These are phyloP conservation scores for Penicillium ucsense DNA, from an alignment of 495 filamentous ascomycete genomes.

Conservation along the genomic window DNA sequence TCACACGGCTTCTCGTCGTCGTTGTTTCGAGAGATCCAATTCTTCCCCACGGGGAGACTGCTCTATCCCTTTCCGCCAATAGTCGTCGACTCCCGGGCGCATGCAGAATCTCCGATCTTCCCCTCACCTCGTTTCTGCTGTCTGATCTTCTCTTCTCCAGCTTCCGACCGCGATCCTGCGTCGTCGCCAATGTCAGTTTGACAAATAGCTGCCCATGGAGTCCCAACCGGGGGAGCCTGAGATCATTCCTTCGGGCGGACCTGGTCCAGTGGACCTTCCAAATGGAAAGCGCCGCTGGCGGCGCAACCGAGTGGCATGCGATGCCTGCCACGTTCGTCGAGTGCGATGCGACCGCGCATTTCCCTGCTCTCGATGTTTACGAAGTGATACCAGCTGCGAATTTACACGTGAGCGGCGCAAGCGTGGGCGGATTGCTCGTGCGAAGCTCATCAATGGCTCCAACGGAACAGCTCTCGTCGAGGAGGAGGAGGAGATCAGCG, in stretches of 20 bases:
- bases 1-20: no score
- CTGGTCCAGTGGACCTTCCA: constrained; percentile 19
- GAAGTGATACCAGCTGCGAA: constrained; percentile 34
- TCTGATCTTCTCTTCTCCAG: not conserved
- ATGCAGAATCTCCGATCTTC: no score
- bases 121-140: no score
- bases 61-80: no score
- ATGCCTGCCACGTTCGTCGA: constrained; percentile 36
- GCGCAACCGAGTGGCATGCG: constrained; percentile 38
- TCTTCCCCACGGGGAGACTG: no score
- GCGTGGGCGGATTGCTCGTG: constrained; percentile 35
- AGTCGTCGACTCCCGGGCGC: no score
- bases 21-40: no score
- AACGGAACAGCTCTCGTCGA: no score
- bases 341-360: constrained; percentile 42
- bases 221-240: constrained; percentile 23
- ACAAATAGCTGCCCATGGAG: constrained; percentile 18
- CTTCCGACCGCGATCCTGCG: not conserved
- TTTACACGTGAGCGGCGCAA: constrained; percentile 39
- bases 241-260: constrained; percentile 3
- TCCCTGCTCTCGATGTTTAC: constrained; percentile 36
- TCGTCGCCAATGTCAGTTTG: constrained; percentile 16
- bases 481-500: not conserved
- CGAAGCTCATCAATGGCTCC: constrained; percentile 12
- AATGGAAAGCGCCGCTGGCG: constrained; percentile 37